Conservation (phyloP, 106 monocot species). For the Iris macrosiphon region DNA sequence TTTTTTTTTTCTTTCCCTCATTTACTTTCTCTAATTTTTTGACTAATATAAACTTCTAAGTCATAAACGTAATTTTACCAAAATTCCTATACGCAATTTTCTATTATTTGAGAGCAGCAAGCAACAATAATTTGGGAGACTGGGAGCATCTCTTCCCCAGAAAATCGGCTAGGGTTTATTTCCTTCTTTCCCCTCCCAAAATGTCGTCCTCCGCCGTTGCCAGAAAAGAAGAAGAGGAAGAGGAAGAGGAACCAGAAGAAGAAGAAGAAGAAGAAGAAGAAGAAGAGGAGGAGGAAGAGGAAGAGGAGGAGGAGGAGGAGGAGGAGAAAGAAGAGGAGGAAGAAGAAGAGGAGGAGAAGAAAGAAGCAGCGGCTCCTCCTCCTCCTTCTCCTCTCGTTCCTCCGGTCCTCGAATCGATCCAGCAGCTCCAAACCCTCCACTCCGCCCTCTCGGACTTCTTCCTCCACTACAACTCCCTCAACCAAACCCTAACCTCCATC, state of each 20-base stretch:
- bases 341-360: neutral
- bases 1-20: too few species aligned
- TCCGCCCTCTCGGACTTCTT: conserved; percentile 23
- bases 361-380: neutral
- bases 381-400: neutral
- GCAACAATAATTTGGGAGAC: too few species aligned
- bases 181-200: too few species aligned
- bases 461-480: conserved; percentile 13
- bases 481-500: conserved; percentile 12
- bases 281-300: neutral
- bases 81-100: too few species aligned
- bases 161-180: too few species aligned
- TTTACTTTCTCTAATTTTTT: too few species aligned
- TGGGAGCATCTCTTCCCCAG: too few species aligned
- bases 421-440: conserved; percentile 7
- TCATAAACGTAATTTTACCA: too few species aligned
- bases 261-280: neutral
- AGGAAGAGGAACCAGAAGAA: neutral
- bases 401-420: neutral
- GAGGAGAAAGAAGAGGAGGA: conserved; percentile 1
- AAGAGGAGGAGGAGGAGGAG: neutral
- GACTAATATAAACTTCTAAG: too few species aligned
- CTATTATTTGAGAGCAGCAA: too few species aligned
- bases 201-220: too few species aligned
- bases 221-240: neutral